phyloP scores from a whole-genome alignment of 257 asterid species.

The Handroanthus guayacan region DNA sequence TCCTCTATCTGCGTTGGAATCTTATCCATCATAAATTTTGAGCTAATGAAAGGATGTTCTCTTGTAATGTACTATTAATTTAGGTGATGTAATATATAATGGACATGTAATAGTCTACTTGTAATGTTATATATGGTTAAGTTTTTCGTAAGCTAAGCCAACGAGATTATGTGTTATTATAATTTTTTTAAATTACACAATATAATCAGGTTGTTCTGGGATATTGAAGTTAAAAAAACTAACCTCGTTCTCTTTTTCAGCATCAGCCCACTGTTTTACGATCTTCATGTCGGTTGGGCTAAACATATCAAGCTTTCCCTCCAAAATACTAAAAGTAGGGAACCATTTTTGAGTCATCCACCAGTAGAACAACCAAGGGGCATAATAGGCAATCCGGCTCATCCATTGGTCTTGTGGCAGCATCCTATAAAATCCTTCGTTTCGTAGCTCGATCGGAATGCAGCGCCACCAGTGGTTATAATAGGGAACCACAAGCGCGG shows the following conservation, averaged over 20 bases:
- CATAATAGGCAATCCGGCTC: conserved; percentile 61
- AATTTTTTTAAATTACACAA: no score
- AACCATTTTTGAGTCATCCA: conserved; percentile 93
- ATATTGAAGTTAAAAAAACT: no score
- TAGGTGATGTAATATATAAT: no score
- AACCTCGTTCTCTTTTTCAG: conserved; percentile 65
- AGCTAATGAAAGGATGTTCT: no score
- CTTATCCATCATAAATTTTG: no score
- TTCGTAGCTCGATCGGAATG: conserved; percentile 60
- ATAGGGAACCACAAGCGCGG: conserved; percentile 74
- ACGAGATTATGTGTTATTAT: no score
- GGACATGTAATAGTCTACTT: no score
- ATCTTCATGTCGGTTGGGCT: conserved; percentile 66
- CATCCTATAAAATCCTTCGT: conserved; percentile 43
- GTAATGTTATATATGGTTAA: no score
- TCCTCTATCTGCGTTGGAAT: no score
- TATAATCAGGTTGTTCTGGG: no score
- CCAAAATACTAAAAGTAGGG: conserved; percentile 57
- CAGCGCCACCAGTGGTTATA: conserved; percentile 79
- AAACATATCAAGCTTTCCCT: conserved; percentile 56
- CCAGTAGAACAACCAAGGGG: conserved; percentile 83
- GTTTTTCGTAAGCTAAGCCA: no score
- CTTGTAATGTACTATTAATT: no score
- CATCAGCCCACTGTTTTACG: conserved; percentile 46
- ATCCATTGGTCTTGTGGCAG: conserved; percentile 58